Conservation (phyloP, 176 grass and related monocot genomes). For the Puya raimondii region DNA sequence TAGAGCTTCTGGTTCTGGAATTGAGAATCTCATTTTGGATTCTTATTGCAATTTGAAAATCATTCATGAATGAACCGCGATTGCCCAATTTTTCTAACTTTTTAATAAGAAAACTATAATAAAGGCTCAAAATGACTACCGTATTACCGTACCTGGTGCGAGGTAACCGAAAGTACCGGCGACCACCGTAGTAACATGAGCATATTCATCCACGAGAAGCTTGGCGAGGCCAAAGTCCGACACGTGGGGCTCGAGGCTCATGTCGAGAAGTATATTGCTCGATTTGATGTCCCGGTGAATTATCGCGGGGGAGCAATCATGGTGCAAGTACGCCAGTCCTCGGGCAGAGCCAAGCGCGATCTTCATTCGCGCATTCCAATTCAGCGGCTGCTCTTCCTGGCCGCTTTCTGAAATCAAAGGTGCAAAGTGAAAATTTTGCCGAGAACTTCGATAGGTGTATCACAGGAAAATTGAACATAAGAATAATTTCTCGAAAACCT, state of each 20-base stretch:
- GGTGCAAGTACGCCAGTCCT: conserved; percentile 81
- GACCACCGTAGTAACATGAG: conserved; percentile 80
- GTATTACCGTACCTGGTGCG: conserved; percentile 49
- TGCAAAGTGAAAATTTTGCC: not conserved
- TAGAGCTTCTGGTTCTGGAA: too few relatives aligned
- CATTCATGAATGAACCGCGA: too few relatives aligned
- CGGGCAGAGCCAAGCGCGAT: conserved; percentile 75
- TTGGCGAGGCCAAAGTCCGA: conserved; percentile 90
- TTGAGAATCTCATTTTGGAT: too few relatives aligned
- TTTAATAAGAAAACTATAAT: too few relatives aligned
- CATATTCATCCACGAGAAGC: conserved; percentile 59
- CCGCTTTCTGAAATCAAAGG: conserved; percentile 42
- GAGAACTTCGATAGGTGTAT: not conserved
- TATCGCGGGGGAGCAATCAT: conserved; percentile 85
- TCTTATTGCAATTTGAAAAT: too few relatives aligned
- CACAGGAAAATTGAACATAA: too few relatives aligned
- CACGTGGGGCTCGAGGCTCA: conserved; percentile 64
- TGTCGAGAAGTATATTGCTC: conserved; percentile 93
- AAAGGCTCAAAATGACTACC: not conserved
- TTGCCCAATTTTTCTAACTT: too few relatives aligned
- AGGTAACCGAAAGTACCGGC: conserved; percentile 88
- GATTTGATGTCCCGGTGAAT: conserved; percentile 91
- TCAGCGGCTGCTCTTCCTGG: conserved; percentile 70
- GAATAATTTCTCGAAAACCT: too few relatives aligned
- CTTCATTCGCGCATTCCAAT: conserved; percentile 96